A percentile compares a stretch with the other conserved stretches of the same genome.
Conservation (phyloP, 1,139 yeast genomes). For the Taphrina populina region DNA sequence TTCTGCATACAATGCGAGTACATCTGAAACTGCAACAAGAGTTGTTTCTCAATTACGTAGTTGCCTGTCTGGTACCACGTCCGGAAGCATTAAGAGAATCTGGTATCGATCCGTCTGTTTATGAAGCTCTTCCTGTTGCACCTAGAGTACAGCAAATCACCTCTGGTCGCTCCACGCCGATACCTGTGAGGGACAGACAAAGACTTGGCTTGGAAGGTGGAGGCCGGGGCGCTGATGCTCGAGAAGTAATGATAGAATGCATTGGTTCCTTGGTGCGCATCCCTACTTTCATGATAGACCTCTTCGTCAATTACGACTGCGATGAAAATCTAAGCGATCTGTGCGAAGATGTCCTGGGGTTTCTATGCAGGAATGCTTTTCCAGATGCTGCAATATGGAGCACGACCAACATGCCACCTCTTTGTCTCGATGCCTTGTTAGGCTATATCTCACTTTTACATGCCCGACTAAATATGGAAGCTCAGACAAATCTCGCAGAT, state of each 20-base stretch:
- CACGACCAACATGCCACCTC: conserved; percentile 87
- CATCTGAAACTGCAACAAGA: conserved; percentile 49
- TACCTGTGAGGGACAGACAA: conserved; percentile 39
- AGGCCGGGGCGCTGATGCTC: conserved; percentile 51
- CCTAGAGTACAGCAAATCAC: conserved; percentile 42
- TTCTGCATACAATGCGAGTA: conserved; percentile 45
- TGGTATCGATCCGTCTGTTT: conserved; percentile 48
- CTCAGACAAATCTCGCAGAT: conserved; percentile 3
- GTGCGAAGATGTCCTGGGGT: conserved; percentile 65
- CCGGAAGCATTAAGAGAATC: conserved; percentile 47
- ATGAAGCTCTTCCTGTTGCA: conserved; percentile 48
- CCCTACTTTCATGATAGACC: conserved; percentile 70
- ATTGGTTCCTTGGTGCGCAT: conserved; percentile 75
- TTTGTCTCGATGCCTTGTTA: conserved; percentile 83
- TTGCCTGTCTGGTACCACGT: conserved; percentile 44
- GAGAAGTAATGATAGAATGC: conserved; percentile 82
- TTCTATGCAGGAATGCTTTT: conserved; percentile 56
- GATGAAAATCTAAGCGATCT: conserved; percentile 84
- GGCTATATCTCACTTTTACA: conserved; percentile 67
- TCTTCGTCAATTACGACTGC: conserved; percentile 85
- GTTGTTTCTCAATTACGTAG: conserved; percentile 47
- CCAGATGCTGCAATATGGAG: conserved; percentile 50
- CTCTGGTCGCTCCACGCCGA: conserved; percentile 41
- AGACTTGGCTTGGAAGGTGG: conserved; percentile 39
- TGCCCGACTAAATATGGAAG: conserved; percentile 49